Evolutionary conservation across 179 eudicot genomes (phyloP).

Genomic region (Kewa caespitosa): DNA sequence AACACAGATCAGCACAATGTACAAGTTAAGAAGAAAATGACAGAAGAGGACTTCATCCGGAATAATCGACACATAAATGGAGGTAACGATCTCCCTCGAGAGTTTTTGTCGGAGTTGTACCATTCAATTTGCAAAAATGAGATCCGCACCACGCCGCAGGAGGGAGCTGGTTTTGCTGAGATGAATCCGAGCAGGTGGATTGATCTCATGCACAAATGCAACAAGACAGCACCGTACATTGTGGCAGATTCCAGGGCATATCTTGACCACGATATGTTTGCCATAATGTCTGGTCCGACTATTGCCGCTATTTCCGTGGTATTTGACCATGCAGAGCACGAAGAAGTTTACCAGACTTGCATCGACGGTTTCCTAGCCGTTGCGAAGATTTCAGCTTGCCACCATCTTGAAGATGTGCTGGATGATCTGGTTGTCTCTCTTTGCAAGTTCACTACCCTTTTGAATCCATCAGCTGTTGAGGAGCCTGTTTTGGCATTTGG

Average conservation of each 20-base stretch:
- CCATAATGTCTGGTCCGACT: constrained; percentile 69
- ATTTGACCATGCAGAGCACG: constrained; percentile 68
- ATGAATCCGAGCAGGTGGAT: constrained; percentile 69
- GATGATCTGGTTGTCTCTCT: constrained; percentile 76
- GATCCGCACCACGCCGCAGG: constrained; percentile 66
- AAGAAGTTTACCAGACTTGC: constrained; percentile 65
- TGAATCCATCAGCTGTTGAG: constrained; percentile 58
- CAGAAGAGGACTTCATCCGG: constrained; percentile 76
- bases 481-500: constrained; percentile 74
- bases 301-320: constrained; percentile 86
- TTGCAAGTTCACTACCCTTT: constrained; percentile 64
- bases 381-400: constrained; percentile 74
- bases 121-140: constrained; percentile 71
- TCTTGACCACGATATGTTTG: constrained; percentile 77
- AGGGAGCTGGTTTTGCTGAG: constrained; percentile 52
- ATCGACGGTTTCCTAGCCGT: constrained; percentile 72
- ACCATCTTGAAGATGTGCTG: constrained; percentile 66
- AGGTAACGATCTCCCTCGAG: constrained; percentile 75
- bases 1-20: constrained; percentile 80
- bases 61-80: constrained; percentile 65
- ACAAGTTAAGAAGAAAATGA: constrained; percentile 85
- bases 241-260: constrained; percentile 51
- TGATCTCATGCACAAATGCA: constrained; percentile 66
- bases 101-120: constrained; percentile 59
- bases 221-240: constrained; percentile 56